Evolutionary conservation across 139 green algal species (phyloP).

Genomic region (Chlamydomonas eustigma): DNA sequence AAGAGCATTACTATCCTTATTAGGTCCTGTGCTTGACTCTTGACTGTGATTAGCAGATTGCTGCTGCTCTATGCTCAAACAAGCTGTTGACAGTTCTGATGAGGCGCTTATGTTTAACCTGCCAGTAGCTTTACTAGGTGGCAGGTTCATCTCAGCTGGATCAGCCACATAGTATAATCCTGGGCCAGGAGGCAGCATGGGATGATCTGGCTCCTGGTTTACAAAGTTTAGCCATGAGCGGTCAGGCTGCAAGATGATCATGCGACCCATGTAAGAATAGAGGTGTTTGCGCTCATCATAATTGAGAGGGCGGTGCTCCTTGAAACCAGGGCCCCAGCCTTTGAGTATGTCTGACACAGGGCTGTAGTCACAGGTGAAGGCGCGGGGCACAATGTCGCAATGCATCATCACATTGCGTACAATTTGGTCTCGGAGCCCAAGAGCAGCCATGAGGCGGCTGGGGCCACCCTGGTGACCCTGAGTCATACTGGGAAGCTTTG

Average conservation of each 20-base stretch:
- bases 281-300: conserved; percentile 29
- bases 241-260: conserved; percentile 86
- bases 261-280: conserved; percentile 42
- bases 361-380: conserved; percentile 96
- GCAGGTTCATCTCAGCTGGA: background rate
- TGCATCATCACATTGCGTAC: conserved; percentile 78
- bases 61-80: background rate
- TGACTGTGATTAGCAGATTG: background rate
- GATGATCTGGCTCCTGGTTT: background rate
- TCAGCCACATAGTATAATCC: conserved; percentile 7
- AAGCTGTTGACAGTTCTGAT: background rate
- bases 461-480: background rate
- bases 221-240: background rate
- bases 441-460: background rate
- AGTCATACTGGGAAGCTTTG: background rate
- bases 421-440: background rate
- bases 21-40: background rate
- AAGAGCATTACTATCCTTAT: background rate
- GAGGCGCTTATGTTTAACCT: background rate
- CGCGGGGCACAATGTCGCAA: conserved; percentile 91
- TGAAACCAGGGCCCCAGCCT: conserved; percentile 54
- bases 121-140: background rate
- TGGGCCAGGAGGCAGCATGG: conserved; percentile 11
- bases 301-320: conserved; percentile 67
- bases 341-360: conserved; percentile 70